phyloP scores from a whole-genome alignment of 2,329 filamentous ascomycete species.

The Penicillium expansum region DNA sequence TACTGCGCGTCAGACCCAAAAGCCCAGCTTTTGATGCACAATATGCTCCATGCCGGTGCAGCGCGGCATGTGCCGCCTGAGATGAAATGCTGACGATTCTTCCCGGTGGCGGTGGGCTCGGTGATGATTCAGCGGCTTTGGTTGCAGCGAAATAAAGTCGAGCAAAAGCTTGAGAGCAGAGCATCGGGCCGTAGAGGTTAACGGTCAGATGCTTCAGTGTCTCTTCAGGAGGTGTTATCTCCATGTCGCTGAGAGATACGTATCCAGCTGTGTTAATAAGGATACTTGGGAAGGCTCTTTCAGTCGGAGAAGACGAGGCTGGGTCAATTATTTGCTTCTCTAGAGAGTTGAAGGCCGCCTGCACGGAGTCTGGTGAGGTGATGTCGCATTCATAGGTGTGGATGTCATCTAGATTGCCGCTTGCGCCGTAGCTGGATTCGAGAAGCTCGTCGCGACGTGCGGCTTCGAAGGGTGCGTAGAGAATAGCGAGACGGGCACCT shows the following conservation, averaged over 20 bases:
- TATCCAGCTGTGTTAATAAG: slow-evolving; percentile 47
- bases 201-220: slow-evolving; percentile 44
- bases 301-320: slow-evolving; percentile 6
- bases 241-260: slow-evolving; percentile 47
- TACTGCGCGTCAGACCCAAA: slow-evolving; percentile 45
- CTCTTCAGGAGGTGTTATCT: slow-evolving; percentile 44
- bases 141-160: slow-evolving; percentile 38
- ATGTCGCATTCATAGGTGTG: slow-evolving; percentile 48
- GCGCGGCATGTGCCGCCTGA: slow-evolving; percentile 48
- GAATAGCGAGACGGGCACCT: slow-evolving; percentile 45
- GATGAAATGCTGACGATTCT: slow-evolving; percentile 49
- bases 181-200: slow-evolving; percentile 47
- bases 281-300: slow-evolving; percentile 38
- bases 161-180: slow-evolving; percentile 48
- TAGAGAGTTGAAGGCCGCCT: slow-evolving; percentile 42
- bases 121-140: slow-evolving; percentile 16
- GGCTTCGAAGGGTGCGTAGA: slow-evolving; percentile 50
- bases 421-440: slow-evolving; percentile 33
- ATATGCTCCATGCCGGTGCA: slow-evolving; percentile 48
- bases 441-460: slow-evolving; percentile 38
- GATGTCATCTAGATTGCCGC: slow-evolving; percentile 25
- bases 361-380: slow-evolving; percentile 48
- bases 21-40: slow-evolving; percentile 50
- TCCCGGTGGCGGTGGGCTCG: slow-evolving; percentile 33
- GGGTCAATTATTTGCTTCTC: slow-evolving; percentile 24